These are phyloP conservation scores for Gardenia jasminoides DNA, from an alignment of 257 asterid genomes.

Conservation along the genomic window DNA sequence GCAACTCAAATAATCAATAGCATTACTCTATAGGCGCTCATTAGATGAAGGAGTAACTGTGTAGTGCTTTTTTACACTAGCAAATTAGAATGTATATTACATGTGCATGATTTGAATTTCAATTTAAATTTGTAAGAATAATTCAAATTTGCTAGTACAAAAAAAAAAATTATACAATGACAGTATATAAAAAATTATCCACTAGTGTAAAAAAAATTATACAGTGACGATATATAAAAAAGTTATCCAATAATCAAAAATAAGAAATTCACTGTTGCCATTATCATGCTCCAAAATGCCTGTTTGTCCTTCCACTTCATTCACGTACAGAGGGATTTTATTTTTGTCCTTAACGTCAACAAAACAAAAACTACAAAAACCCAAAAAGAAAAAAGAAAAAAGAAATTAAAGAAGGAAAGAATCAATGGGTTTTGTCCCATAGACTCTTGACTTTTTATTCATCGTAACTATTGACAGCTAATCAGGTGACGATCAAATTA, in stretches of 20 bases:
- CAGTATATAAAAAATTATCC: no score
- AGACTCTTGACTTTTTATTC: constrained; percentile 12
- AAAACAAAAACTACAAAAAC: not conserved
- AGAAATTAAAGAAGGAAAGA: not conserved
- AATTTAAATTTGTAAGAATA: no score
- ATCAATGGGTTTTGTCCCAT: constrained; percentile 3
- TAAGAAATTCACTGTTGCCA: not conserved
- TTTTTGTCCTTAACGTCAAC: not conserved
- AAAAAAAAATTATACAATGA: no score
- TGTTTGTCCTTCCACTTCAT: constrained; percentile 5
- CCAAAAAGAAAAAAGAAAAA: not conserved
- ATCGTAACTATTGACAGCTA: constrained; percentile 19
- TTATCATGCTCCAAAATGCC: not conserved
- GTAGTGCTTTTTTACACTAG: no score
- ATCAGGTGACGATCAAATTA: not conserved
- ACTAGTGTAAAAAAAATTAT: no score
- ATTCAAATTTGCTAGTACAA: no score
- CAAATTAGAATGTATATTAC: no score
- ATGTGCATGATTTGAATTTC: no score
- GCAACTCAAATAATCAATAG: no score
- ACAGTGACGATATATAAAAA: no score
- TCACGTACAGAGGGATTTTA: constrained; percentile 4
- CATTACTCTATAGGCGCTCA: no score
- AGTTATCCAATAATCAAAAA: not conserved
- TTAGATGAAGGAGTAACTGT: no score